Evolutionary conservation across 768 basidiomycete genomes (phyloP), one percentile per base, ranked within the genome.

Genomic region (Russula lepida): DNA sequence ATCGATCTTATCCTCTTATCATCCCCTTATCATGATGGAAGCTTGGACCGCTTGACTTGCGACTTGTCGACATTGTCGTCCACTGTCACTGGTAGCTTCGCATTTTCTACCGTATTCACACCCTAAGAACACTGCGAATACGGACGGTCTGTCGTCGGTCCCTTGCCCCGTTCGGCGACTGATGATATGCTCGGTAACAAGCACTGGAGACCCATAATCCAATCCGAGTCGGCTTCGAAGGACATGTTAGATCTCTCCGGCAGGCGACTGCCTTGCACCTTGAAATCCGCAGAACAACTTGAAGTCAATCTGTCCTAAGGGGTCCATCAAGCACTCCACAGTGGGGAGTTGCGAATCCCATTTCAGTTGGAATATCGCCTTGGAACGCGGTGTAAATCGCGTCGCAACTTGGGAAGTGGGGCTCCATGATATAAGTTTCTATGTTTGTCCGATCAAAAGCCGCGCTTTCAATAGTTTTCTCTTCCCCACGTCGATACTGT

Each of bases 1-100:
- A n/a, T 58, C 60, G 4, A 66, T 59, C 56, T 64, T 52, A 21
- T 54, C 56, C 5, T 56, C 66, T 43, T 46, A 15, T 19, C 47
- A 11, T 63, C 64, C 23, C 33, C 27, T 23, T 58, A 53, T n/a
- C n/a, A n/a, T n/a, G n/a, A n/a, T 27, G 48, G 30, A 48, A 37
- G 19, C 48, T 8, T 15, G 33, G 25, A n/a, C n/a, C 51, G 15
- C 23, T 15, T 33, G 6, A 54, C 28, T 17, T 25, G 32, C 52
- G 27, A 32, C 15, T 44, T 43, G 37, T 50, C 56, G 2, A 54
- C 59, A 11, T 44, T 43, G 37, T 50, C 56, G 2, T 57, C 59
- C 8, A 17, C 6, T 25, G 21, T 44, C n/a, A n/a, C n/a, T n/a
- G n/a, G 4, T 58, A 49, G 1, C 60, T 6, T 56, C 48, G 0